These are phyloP conservation scores for Aspergillus wentii DNA, from an alignment of 495 filamentous ascomycete genomes.

Conservation along the genomic window DNA sequence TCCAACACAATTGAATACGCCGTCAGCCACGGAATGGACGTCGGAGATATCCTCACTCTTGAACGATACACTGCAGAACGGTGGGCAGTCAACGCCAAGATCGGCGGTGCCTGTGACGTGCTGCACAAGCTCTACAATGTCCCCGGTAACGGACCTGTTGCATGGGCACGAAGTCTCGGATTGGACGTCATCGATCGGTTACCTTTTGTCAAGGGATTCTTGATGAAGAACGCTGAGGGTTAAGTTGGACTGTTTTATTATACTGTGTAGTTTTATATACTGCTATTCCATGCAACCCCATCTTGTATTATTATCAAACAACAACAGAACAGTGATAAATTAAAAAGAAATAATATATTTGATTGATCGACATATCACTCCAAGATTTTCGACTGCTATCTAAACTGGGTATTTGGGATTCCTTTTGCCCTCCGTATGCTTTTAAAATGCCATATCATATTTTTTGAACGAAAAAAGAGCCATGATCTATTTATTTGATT, in stretches of 20 bases:
- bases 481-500: conserved; percentile 11
- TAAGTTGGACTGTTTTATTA: neutral
- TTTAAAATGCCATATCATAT: neutral
- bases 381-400: conserved; percentile 5
- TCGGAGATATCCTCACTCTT: conserved; percentile 67
- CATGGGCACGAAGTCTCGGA: conserved; percentile 71
- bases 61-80: conserved; percentile 75
- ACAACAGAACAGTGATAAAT: no score
- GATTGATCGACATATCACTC: no score
- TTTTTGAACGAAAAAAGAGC: conserved; percentile 5
- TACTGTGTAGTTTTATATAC: conserved; percentile 1
- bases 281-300: conserved; percentile 2
- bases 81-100: conserved; percentile 75
- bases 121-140: conserved; percentile 88
- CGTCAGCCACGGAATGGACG: conserved; percentile 77
- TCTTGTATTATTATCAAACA: no score
- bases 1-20: conserved; percentile 69
- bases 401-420: conserved; percentile 9
- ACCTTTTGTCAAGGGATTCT: conserved; percentile 70
- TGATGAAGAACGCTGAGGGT: conserved; percentile 89
- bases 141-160: conserved; percentile 63
- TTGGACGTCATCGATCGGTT: conserved; percentile 73
- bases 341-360: no score
- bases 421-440: neutral
- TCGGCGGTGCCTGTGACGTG: conserved; percentile 88